phyloP scores from a whole-genome alignment of 352 stramenopile species.

The Pythium chondricola region DNA sequence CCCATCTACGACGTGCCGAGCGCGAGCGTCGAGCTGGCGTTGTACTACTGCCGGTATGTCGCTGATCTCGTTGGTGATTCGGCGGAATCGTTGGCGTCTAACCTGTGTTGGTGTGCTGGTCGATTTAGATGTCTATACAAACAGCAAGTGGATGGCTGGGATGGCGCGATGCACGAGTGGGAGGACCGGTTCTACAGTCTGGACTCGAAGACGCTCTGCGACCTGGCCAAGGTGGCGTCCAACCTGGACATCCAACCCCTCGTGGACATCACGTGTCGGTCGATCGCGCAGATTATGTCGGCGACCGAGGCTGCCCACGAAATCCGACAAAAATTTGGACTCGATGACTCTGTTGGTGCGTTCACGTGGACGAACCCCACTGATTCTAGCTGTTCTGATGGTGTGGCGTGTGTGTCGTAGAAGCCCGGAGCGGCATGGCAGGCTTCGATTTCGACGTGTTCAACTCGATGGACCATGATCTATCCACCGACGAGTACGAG shows the following conservation, averaged over 20 bases:
- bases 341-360: conserved; percentile 50
- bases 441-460: conserved; percentile 80
- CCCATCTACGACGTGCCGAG: conserved; percentile 72
- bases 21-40: conserved; percentile 56
- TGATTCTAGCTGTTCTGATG: no score
- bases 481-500: conserved; percentile 73
- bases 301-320: conserved; percentile 69
- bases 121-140: conserved; percentile 68
- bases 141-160: conserved; percentile 60
- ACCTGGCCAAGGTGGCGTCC: conserved; percentile 74
- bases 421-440: conserved; percentile 49
- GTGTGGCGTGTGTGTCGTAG: no score
- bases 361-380: no score
- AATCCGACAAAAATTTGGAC: conserved; percentile 67
- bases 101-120: no score
- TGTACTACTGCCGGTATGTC: conserved; percentile 66
- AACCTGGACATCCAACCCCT: conserved; percentile 79
- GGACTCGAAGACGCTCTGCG: conserved; percentile 72
- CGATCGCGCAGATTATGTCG: conserved; percentile 82
- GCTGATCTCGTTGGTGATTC: neutral
- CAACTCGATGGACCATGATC: conserved; percentile 65
- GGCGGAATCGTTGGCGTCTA: neutral
- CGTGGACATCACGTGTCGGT: conserved; percentile 72
- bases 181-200: conserved; percentile 63
- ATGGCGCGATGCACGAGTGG: conserved; percentile 52